Conservation (phyloP, 192 early-diverging fungal species). For the Mycoemilia scoparia region DNA sequence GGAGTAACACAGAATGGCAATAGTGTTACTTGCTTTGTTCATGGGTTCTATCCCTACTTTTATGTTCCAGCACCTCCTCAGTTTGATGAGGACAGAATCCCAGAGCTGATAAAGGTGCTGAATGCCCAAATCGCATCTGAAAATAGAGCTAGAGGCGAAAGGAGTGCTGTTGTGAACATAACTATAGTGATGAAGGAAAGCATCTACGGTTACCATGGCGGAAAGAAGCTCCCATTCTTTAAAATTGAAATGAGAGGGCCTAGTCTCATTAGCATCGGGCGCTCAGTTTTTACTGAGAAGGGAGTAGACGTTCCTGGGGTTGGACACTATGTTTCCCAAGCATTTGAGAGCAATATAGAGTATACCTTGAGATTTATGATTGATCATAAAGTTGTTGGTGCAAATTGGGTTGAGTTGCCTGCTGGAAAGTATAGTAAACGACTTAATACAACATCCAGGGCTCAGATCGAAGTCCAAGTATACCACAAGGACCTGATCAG, state of each 20-base stretch:
- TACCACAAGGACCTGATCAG: conserved; percentile 59
- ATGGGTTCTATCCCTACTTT: conserved; percentile 83
- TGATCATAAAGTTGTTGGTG: conserved; percentile 64
- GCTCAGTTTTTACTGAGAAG: conserved; percentile 20
- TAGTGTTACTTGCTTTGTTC: conserved; percentile 77
- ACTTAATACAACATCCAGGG: conserved; percentile 11
- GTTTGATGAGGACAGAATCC: conserved; percentile 42
- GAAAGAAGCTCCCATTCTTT: conserved; percentile 59
- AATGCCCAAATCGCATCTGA: conserved; percentile 14
- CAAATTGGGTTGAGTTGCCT: conserved; percentile 84
- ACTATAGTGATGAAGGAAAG: conserved; percentile 58
- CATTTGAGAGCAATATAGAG: conserved; percentile 78
- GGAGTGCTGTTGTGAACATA: conserved; percentile 17
- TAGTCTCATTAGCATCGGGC: conserved; percentile 9
- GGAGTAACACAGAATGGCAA: conserved; percentile 83
- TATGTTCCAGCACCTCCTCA: conserved; percentile 79
- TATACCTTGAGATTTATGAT: conserved; percentile 91
- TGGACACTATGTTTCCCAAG: conserved; percentile 32
- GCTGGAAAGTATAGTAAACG: conserved; percentile 50
- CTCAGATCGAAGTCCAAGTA: conserved; percentile 71
- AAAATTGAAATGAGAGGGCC: conserved; percentile 51
- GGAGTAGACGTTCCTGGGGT: conserved; percentile 38
- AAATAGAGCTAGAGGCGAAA: conserved; percentile 1
- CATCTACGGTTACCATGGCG: conserved; percentile 77
- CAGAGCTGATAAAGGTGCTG: conserved; percentile 15